Conservation (phyloP, 495 filamentous ascomycete species). For the Penicillium cosmopolitanum region DNA sequence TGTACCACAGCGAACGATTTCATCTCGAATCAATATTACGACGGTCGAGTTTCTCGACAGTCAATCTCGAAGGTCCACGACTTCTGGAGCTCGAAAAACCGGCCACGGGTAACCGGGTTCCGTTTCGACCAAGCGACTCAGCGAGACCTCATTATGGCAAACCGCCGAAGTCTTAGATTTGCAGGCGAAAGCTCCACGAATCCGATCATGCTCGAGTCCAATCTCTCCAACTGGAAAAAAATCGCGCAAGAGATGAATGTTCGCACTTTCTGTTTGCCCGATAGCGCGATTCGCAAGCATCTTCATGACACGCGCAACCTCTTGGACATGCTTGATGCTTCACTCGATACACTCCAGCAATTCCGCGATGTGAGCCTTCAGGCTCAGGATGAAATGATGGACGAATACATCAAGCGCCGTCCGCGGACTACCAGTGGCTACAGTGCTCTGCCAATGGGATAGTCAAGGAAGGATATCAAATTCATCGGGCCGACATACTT, state of each 20-base stretch:
- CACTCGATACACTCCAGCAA: conserved; percentile 38
- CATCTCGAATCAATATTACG: conserved; percentile 46
- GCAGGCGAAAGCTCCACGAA: conserved; percentile 41
- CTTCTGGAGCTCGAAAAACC: conserved; percentile 54
- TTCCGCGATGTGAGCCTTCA: conserved; percentile 43
- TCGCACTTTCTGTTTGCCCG: conserved; percentile 59
- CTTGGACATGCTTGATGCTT: conserved; percentile 56
- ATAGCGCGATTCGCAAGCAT: conserved; percentile 58
- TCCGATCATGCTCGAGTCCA: conserved; percentile 46
- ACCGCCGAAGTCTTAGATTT: conserved; percentile 54
- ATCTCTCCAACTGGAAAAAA: conserved; percentile 55
- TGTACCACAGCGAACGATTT: conserved; percentile 55
- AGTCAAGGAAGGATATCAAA: conserved; percentile 1
- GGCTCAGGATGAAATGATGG: conserved; percentile 11
- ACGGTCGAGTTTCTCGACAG: conserved; percentile 49
- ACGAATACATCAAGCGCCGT: neutral
- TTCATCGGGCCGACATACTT: neutral
- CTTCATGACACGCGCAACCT: conserved; percentile 55
- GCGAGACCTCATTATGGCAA: conserved; percentile 52
- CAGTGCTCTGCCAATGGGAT: neutral
- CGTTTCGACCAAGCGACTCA: conserved; percentile 61
- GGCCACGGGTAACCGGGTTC: conserved; percentile 58
- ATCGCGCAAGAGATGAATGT: conserved; percentile 55
- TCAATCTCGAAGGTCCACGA: conserved; percentile 51
- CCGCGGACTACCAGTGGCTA: neutral